phyloP scores from a whole-genome alignment of 2,329 filamentous ascomycete species.

The Stagonosporopsis rhizophila region DNA sequence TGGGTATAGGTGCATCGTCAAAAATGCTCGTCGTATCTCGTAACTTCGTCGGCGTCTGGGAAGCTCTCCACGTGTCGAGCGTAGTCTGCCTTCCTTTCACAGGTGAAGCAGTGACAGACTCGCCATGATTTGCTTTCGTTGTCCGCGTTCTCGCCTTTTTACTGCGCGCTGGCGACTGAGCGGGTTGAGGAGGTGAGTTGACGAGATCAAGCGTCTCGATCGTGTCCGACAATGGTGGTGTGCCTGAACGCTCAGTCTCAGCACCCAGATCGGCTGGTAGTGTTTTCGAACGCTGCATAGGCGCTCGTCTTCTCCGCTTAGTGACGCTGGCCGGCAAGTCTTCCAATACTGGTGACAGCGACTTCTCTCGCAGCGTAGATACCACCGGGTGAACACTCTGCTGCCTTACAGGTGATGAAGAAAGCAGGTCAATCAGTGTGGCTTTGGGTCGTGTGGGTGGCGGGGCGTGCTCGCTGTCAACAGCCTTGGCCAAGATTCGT shows the following conservation, averaged over 20 bases:
- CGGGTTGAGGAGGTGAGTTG: constrained; percentile 31
- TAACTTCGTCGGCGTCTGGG: constrained; percentile 35
- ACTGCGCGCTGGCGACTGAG: constrained; percentile 31
- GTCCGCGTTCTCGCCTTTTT: constrained; percentile 34
- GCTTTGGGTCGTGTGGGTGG: neutral
- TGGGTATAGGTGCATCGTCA: constrained; percentile 22
- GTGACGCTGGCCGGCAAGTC: constrained; percentile 41
- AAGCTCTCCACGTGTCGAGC: constrained; percentile 40
- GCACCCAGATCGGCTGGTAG: constrained; percentile 29
- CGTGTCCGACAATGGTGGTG: constrained; percentile 24
- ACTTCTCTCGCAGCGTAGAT: constrained; percentile 19
- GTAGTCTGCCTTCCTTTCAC: constrained; percentile 39
- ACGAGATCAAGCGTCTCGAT: constrained; percentile 42
- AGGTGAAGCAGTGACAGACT: constrained; percentile 28
- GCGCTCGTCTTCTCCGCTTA: constrained; percentile 38
- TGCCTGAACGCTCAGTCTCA: constrained; percentile 22
- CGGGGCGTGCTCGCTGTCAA: constrained; percentile 3
- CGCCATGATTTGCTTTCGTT: constrained; percentile 16
- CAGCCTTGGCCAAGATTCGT: constrained; percentile 30
- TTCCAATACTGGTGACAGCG: constrained; percentile 27
- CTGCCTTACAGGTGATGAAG: constrained; percentile 35
- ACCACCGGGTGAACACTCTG: neutral
- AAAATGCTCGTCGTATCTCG: constrained; percentile 8
- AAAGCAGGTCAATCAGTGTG: constrained; percentile 37
- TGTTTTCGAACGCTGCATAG: constrained; percentile 46